Evolutionary conservation across 2,329 filamentous ascomycete genomes (phyloP).

Genomic region (Neonectria hederae): DNA sequence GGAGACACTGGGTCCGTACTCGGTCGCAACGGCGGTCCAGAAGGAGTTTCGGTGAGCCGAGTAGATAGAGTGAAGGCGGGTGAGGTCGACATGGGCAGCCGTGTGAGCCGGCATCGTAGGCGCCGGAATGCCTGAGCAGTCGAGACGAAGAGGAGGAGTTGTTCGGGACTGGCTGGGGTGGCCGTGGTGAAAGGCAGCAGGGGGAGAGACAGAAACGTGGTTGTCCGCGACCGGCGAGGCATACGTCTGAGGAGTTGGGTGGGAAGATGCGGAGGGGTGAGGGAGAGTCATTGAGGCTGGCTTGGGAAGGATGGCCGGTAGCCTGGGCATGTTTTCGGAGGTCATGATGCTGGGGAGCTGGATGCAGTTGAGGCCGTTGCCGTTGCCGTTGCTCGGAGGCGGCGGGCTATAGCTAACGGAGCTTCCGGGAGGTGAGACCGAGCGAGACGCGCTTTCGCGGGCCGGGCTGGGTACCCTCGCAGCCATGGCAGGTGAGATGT

Average conservation of each 20-base stretch:
- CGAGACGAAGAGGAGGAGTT: slow-evolving; percentile 64
- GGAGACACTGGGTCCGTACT: slow-evolving; percentile 73
- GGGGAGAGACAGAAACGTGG: slow-evolving; percentile 54
- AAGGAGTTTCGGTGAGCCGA: slow-evolving; percentile 74
- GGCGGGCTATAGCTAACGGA: slow-evolving; percentile 55
- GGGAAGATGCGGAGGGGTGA: slow-evolving; percentile 48
- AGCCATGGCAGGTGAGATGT: slow-evolving; percentile 61
- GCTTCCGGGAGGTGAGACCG: slow-evolving; percentile 59
- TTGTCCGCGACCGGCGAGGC: slow-evolving; percentile 55
- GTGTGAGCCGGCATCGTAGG: slow-evolving; percentile 46
- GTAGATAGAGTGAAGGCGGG: slow-evolving; percentile 76
- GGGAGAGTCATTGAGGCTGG: slow-evolving; percentile 62
- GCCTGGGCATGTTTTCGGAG: slow-evolving; percentile 55
- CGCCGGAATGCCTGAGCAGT: slow-evolving; percentile 61
- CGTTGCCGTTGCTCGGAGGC: slow-evolving; percentile 54
- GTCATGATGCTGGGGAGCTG: slow-evolving; percentile 63
- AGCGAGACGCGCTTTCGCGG: slow-evolving; percentile 59
- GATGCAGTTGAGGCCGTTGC: slow-evolving; percentile 48
- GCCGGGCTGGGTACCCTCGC: slow-evolving; percentile 61
- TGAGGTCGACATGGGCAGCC: slow-evolving; percentile 65
- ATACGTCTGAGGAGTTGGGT: slow-evolving; percentile 52
- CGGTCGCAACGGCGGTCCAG: slow-evolving; percentile 76
- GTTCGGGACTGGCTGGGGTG: slow-evolving; percentile 47
- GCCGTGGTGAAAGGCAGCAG: slow-evolving; percentile 50
- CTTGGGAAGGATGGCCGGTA: slow-evolving; percentile 73